Evolutionary conservation across 2,329 filamentous ascomycete species (phyloP), one percentile per base, ranked within the genome.

Genomic region (Ophiostoma sp.): DNA sequence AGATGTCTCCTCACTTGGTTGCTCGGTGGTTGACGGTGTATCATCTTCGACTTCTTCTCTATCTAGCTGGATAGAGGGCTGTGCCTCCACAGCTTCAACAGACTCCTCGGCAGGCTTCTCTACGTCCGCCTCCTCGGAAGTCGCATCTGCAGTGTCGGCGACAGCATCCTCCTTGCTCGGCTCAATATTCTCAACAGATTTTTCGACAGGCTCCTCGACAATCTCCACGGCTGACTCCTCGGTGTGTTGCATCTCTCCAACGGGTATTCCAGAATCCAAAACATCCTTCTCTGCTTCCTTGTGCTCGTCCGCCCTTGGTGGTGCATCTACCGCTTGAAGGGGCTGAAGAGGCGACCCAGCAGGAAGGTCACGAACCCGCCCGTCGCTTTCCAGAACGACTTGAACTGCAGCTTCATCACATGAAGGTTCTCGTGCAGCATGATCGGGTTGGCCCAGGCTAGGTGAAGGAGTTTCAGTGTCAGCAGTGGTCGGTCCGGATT

Each of bases 131-230:
- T 58, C 60, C 63, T 65, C 63, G 12, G 45, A 5, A 36, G 67
- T 52, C 16, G 36, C 41, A 18, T 65, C 63, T 9, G 45, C 47
- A 27, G 47, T 41, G 12, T 55, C 45, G 16, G 12, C 40, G 42
- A 14, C 38, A 64, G 12, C 45, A 16, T 47, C 36, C 42, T 55
- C 63, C 27, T 65, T 14, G 36, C 45, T 16, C 14, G 49, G 14
- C 63, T 65, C 52, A 38, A 58, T 40, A 38, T 18, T 52, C 16
- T 60, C 64, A 12, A 47, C 52, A 64, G 45, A 44, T 5, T 58
- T 47, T 18, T 70, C 45, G 41, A 18, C 63, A 64, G 68, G 16
- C 27, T 38, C 64, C 27, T 72, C 67, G 11, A 42, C 58, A n/a
- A 16, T 4, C 58, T 64, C 66, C 60, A 63, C 40, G 16, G 40